Evolutionary conservation across 192 early-diverging fungal species (phyloP).

Genomic region (Backusella liffmaniae): DNA sequence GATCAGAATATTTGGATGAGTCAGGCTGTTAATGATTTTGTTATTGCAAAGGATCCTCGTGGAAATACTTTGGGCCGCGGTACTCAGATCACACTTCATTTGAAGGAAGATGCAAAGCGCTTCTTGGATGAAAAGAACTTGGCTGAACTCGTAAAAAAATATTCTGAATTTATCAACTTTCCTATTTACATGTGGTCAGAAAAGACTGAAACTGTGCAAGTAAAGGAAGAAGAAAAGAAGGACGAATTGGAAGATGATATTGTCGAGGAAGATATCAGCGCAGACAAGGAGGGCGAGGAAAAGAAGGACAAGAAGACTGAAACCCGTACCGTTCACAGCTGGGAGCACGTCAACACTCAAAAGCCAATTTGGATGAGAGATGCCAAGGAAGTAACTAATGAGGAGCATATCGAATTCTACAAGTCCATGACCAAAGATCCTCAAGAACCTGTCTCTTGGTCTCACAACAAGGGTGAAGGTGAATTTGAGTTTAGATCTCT

Average conservation of each 20-base stretch:
- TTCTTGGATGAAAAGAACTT: conserved; percentile 75
- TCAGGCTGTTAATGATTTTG: conserved; percentile 87
- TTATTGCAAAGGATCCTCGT: conserved; percentile 85
- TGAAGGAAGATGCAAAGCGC: conserved; percentile 86
- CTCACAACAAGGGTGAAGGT: conserved; percentile 94
- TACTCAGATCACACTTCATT: conserved; percentile 87
- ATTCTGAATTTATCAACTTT: conserved; percentile 98
- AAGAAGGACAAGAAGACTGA: conserved; percentile 52
- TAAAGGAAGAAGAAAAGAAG: conserved; percentile 41
- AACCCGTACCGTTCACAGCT: conserved; percentile 55
- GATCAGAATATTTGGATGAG: conserved; percentile 96
- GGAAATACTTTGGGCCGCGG: conserved; percentile 92
- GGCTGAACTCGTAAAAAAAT: conserved; percentile 72
- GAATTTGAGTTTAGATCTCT: conserved; percentile 89
- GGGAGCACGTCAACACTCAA: conserved; percentile 84
- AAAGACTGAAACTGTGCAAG: conserved; percentile 59
- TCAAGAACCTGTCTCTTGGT: conserved; percentile 74
- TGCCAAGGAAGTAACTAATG: conserved; percentile 70
- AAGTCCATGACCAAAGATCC: conserved; percentile 70
- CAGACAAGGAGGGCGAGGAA: conserved; percentile 52
- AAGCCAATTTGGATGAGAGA: conserved; percentile 95
- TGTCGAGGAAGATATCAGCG: conserved; percentile 48
- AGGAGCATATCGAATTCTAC: conserved; percentile 93
- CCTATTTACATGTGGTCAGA: conserved; percentile 85
- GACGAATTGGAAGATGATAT: conserved; percentile 33